Percentiles rank a stretch among this genome's conserved stretches.
Evolutionary conservation across 805 yeast genomes (phyloP).

Genomic region (Torulaspora microellipsoides): DNA sequence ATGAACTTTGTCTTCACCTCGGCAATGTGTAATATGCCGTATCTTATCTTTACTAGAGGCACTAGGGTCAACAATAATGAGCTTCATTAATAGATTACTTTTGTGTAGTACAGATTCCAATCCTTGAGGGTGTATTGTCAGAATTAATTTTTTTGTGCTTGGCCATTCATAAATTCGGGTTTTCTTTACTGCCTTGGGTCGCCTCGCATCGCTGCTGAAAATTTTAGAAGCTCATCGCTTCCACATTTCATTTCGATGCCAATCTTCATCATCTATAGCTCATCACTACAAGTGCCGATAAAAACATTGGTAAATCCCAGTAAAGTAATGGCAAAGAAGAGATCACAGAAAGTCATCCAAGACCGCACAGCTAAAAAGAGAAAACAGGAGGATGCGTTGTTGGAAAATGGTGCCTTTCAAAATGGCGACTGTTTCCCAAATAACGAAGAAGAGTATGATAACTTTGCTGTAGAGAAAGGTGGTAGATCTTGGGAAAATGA

Average conservation of each 20-base stretch:
- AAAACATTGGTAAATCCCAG: background rate
- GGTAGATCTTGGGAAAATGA: slow-evolving; percentile 57
- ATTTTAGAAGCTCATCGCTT: slow-evolving; percentile 14
- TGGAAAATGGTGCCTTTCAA: slow-evolving; percentile 23
- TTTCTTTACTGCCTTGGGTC: too few relatives aligned
- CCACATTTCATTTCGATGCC: background rate
- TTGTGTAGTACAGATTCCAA: too few relatives aligned
- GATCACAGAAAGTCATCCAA: slow-evolving; percentile 26
- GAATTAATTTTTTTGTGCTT: too few relatives aligned
- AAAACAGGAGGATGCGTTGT: slow-evolving; percentile 30
- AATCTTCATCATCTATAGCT: background rate
- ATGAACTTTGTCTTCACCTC: background rate
- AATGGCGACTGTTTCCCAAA: slow-evolving; percentile 13
- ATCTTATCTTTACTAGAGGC: slow-evolving; percentile 4
- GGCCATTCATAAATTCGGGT: too few relatives aligned
- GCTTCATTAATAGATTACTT: slow-evolving; percentile 2
- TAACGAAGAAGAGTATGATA: slow-evolving; percentile 19
- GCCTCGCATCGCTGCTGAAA: slow-evolving; percentile 6
- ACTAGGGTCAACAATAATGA: slow-evolving; percentile 16
- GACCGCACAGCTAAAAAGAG: slow-evolving; percentile 31
- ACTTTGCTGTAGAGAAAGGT: slow-evolving; percentile 13
- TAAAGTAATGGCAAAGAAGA: slow-evolving; percentile 27
- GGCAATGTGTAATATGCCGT: background rate
- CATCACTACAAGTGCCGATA: background rate
- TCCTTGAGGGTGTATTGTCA: too few relatives aligned